These are phyloP conservation scores for Solanum bukasovii DNA, from an alignment of 257 asterid species.

Conservation along the genomic window DNA sequence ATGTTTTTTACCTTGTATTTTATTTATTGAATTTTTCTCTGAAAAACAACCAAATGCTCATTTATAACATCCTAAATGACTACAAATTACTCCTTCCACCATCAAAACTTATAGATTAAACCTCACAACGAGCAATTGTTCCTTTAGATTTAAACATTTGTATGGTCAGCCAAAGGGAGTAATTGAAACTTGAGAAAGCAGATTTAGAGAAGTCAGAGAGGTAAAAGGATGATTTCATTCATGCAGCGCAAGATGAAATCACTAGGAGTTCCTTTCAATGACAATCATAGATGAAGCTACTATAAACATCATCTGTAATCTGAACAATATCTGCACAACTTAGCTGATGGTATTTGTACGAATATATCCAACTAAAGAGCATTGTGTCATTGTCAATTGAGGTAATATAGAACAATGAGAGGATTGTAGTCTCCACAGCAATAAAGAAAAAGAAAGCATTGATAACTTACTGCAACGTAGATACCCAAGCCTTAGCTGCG, in stretches of 20 bases:
- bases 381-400: not conserved
- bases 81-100: not conserved
- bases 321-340: not conserved
- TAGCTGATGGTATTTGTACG: not conserved
- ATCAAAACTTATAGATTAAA: not conserved
- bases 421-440: not conserved
- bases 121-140: not conserved
- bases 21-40: not conserved
- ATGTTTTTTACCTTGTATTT: not conserved
- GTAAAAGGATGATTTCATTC: not conserved
- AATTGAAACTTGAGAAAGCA: not conserved
- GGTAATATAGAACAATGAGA: not conserved
- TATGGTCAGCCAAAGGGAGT: not conserved
- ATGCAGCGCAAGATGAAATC: not conserved
- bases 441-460: slow-evolving; percentile 4
- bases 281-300: not conserved
- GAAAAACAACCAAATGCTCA: not conserved
- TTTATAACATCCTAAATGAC: not conserved
- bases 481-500: slow-evolving; percentile 95
- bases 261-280: not conserved
- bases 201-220: not conserved
- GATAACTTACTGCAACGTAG: slow-evolving; percentile 86
- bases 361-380: not conserved
- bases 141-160: not conserved
- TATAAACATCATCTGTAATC: not conserved